Conservation (phyloP, 306 rosid species). For the Hippophae gyantsensis region DNA sequence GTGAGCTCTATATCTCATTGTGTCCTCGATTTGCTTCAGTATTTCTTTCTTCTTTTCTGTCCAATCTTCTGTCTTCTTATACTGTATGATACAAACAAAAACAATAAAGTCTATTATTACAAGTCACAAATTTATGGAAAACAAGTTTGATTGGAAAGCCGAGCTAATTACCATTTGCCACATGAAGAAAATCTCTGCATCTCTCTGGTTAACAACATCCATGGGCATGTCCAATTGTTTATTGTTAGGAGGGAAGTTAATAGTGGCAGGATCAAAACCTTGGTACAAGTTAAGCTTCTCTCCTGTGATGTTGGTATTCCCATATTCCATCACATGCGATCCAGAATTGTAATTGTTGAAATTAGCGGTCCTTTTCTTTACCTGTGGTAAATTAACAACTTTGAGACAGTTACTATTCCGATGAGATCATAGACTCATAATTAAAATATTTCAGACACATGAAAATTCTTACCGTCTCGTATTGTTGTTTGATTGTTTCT, state of each 20-base stretch:
- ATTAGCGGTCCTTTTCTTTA: constrained; percentile 62
- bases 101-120: neutral
- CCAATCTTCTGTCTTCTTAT: constrained; percentile 30
- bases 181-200: constrained; percentile 69
- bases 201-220: constrained; percentile 80
- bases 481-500: constrained; percentile 70
- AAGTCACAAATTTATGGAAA: neutral
- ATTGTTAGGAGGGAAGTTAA: constrained; percentile 54
- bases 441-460: too few relatives aligned
- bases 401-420: too few relatives aligned
- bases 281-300: constrained; percentile 72
- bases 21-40: constrained; percentile 43
- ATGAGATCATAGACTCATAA: too few relatives aligned
- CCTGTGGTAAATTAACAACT: constrained; percentile 26
- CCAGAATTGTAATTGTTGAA: constrained; percentile 35
- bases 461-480: constrained; percentile 31
- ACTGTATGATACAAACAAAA: constrained; percentile 28
- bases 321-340: constrained; percentile 94
- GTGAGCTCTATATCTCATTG: constrained; percentile 56
- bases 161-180: constrained; percentile 58
- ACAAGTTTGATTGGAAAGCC: too few relatives aligned
- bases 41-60: constrained; percentile 35
- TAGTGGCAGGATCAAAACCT: constrained; percentile 70
- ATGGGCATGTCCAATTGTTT: constrained; percentile 18
- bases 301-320: constrained; percentile 38